Percentiles rank a stretch among this genome's conserved stretches.
phyloP scores from a whole-genome alignment of 225 moss, liverwort and hornwort genomes.

The Rhytidiadelphus loreus region DNA sequence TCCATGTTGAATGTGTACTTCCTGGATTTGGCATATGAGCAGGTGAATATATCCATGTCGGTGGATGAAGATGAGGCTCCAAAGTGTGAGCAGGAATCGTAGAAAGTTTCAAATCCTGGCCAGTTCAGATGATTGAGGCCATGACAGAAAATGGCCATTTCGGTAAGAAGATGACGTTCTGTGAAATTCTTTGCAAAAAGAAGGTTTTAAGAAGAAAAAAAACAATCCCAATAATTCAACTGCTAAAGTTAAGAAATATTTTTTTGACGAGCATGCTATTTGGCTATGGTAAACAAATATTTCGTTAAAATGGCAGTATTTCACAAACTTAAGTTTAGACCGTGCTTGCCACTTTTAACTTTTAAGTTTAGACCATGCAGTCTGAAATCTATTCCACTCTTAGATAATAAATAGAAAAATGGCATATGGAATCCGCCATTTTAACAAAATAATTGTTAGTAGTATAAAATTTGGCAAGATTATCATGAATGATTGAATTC shows the following conservation, averaged over 20 bases:
- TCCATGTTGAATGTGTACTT: background rate
- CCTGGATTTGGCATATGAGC: background rate
- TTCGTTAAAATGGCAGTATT: too few relatives aligned
- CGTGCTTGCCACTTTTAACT: too few relatives aligned
- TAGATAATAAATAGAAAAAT: too few relatives aligned
- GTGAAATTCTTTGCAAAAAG: background rate
- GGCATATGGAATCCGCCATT: too few relatives aligned
- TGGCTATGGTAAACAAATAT: too few relatives aligned
- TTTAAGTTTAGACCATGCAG: too few relatives aligned
- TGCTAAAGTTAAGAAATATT: background rate
- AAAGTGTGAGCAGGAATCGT: conserved; percentile 37
- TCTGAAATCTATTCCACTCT: too few relatives aligned
- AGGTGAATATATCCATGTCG: conserved; percentile 70
- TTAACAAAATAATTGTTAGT: too few relatives aligned
- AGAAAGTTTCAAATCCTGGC: conserved; percentile 45
- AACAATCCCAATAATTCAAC: background rate
- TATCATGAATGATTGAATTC: background rate
- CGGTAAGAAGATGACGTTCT: background rate
- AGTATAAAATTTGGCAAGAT: too few relatives aligned
- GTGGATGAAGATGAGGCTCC: conserved; percentile 68
- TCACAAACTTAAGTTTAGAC: too few relatives aligned
- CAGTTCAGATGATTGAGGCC: background rate
- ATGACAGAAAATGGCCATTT: too few relatives aligned
- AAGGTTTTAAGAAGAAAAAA: background rate
- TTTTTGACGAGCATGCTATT: background rate